Evolutionary conservation across 176 grass and related monocot genomes (phyloP).

Genomic region (Rhynchospora breviuscula): DNA sequence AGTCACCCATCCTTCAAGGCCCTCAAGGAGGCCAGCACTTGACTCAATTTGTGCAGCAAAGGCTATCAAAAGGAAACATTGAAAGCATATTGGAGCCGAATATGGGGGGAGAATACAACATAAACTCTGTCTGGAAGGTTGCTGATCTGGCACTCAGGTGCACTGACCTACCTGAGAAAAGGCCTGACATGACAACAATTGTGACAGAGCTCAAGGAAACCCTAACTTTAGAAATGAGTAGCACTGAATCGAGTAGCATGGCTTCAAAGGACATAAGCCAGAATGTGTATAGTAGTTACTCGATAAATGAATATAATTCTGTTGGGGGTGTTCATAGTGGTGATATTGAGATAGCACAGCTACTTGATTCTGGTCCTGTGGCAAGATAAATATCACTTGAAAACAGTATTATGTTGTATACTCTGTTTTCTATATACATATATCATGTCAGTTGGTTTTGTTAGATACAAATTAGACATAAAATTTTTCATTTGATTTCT

Average conservation of each 20-base stretch:
- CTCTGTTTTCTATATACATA: too few relatives aligned
- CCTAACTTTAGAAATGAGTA: conserved; percentile 20
- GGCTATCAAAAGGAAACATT: too few relatives aligned
- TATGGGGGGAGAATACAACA: too few relatives aligned
- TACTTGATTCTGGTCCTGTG: too few relatives aligned
- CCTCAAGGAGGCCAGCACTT: not conserved
- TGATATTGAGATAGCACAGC: not conserved
- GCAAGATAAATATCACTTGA: too few relatives aligned
- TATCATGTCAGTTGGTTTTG: too few relatives aligned
- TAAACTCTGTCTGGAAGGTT: too few relatives aligned
- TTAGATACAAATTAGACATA: too few relatives aligned
- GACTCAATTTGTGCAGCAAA: not conserved
- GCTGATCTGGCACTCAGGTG: too few relatives aligned
- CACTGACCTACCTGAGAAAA: not conserved
- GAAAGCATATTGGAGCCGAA: too few relatives aligned
- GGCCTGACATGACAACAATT: conserved; percentile 37
- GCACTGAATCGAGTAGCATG: not conserved
- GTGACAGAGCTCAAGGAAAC: conserved; percentile 45
- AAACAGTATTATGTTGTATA: too few relatives aligned
- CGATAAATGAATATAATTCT: not conserved
- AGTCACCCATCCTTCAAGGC: conserved; percentile 16
- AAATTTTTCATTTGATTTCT: too few relatives aligned
- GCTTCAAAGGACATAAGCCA: not conserved
- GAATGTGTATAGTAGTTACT: not conserved
- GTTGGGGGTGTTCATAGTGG: not conserved